Evolutionary conservation across 805 yeast species (phyloP), one percentile per base, ranked within the genome.

Genomic region (Candida maesae): DNA sequence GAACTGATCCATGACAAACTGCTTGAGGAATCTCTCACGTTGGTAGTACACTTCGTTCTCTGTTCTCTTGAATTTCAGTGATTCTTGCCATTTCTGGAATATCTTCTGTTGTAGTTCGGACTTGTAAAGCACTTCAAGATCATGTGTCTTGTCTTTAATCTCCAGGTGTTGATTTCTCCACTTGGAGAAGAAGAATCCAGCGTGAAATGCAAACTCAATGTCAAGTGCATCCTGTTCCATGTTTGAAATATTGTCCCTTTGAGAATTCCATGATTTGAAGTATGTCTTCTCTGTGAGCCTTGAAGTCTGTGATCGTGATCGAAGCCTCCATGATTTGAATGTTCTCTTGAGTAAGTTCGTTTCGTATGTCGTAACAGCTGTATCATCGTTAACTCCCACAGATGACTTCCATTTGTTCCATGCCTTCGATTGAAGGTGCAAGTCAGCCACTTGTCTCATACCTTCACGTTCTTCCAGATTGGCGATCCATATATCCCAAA

Each of bases 141-240:
- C 23, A 3, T 39, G 5, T 1, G 24, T 19, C 21, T 27, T 31
- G 11, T 15, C n/a, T 6, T 15, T 3, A 7, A 39, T 24, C 14
- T 7, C 13, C 8, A 27, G 23, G 6, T 44, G 10, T 2, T 30
- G n/a, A 4, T 18, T n/a, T 14, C 35, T 47, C 60, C 61, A 57
- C 41, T 47, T 57, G 6, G 45, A 26, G 32, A 57, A 53, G 38
- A 57, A 46, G 35, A 42, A 55, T 1, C 59, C 60, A 23, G 48
- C 58, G 28, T 47, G 54, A 8, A 57, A 38, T 5, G 44, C 52
- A 15, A 42, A 8, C 23, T 56, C 57, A 2, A 55, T 27, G 3
- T 38, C 38, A 6, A 39, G 24, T 1, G 56, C 46, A 23, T 52
- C 54, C 9, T 23, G 16, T 3, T 37, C 13, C 40, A 55, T 35